A percentile compares a stretch with the other conserved stretches of the same genome.
These are phyloP conservation scores for Physcia stellaris DNA, from an alignment of 495 filamentous ascomycete genomes.

Conservation along the genomic window DNA sequence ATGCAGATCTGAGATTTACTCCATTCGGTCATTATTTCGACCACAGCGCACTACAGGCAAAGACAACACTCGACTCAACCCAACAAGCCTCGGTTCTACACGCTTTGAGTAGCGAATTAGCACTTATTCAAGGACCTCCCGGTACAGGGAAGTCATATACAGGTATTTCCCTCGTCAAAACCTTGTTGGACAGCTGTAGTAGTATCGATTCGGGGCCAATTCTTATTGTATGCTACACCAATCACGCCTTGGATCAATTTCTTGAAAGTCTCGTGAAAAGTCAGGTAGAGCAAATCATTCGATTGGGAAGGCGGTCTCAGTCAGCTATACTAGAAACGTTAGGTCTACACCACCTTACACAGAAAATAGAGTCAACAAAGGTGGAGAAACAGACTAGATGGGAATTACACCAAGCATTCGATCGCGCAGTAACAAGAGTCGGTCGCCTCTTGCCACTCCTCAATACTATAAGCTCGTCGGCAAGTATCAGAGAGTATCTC, in stretches of 20 bases:
- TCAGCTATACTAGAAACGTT: conserved; percentile 28
- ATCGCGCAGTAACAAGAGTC: conserved; percentile 4
- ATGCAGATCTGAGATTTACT: conserved; percentile 20
- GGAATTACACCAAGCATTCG: conserved; percentile 3
- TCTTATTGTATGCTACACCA: conserved; percentile 54
- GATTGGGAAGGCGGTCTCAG: conserved; percentile 55
- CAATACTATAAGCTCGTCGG: conserved; percentile 3
- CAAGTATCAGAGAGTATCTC: conserved; percentile 12
- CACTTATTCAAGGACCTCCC: conserved; percentile 68
- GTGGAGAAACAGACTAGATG: conserved; percentile 7
- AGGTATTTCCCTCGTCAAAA: conserved; percentile 45
- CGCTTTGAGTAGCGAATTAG: conserved; percentile 40
- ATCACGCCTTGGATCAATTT: conserved; percentile 62
- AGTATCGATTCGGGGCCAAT: conserved; percentile 45
- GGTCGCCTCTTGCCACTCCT: conserved; percentile 1
- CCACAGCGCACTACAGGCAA: conserved; percentile 22
- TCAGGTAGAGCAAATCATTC: conserved; percentile 46
- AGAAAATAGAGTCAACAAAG: conserved; percentile 10
- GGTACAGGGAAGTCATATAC: conserved; percentile 66
- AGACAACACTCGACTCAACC: conserved; percentile 40
- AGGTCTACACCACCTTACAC: conserved; percentile 10
- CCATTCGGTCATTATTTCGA: conserved; percentile 27
- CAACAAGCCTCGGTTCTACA: conserved; percentile 44
- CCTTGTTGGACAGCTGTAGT: conserved; percentile 43
- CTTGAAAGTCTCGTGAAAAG: conserved; percentile 47